These are phyloP conservation scores for Diaporthe sp. DNA, from an alignment of 2,329 filamentous ascomycete genomes.

Conservation along the genomic window DNA sequence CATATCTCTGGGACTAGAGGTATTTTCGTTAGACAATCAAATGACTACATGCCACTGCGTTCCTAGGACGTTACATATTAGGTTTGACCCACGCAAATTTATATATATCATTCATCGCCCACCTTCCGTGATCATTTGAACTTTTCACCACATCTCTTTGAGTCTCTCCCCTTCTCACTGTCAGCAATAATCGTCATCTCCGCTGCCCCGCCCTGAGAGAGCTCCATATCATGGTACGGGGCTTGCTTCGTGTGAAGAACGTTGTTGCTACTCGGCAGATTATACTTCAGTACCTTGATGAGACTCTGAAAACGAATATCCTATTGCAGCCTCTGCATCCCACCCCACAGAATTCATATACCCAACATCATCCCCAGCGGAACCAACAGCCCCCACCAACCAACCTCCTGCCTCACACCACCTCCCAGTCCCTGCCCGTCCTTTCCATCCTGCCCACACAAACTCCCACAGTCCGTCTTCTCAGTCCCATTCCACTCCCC, in stretches of 20 bases:
- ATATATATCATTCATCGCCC: no score
- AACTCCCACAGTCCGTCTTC: slow-evolving; percentile 29
- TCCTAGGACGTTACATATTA: no score
- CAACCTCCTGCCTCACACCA: slow-evolving; percentile 8
- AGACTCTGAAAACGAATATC: neutral
- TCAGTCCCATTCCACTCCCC: slow-evolving; percentile 21
- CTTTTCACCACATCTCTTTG: no score
- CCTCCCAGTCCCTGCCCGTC: neutral
- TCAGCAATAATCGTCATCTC: no score
- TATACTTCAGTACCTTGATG: neutral
- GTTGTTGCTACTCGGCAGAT: neutral
- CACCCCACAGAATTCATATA: neutral
- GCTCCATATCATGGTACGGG: neutral
- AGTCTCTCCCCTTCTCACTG: no score
- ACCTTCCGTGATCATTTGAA: no score
- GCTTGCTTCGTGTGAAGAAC: neutral
- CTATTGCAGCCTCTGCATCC: neutral
- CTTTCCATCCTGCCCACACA: slow-evolving; percentile 17
- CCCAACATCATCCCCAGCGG: slow-evolving; percentile 17
- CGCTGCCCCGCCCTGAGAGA: no score
- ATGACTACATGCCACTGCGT: no score
- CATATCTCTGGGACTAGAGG: neutral
- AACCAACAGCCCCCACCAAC: slow-evolving; percentile 11
- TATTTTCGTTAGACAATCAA: no score
- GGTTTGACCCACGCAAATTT: no score